Base-by-base conservation (phyloP, 2,329 filamentous ascomycete species). In the Didymella pomorum region DNA sequence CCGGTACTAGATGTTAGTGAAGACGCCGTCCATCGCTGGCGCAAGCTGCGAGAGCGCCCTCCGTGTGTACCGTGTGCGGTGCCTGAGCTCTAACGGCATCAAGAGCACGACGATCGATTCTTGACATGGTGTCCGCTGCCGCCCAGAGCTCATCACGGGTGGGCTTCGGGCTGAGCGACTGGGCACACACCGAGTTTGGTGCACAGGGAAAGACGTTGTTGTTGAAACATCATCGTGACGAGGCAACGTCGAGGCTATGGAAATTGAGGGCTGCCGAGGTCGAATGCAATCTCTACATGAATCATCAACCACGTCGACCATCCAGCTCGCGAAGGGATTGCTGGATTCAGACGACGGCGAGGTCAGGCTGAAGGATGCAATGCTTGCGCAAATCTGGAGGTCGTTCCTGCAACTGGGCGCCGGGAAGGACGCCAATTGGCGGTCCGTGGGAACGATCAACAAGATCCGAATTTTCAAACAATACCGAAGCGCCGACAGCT, bases 331-430 rank as follows among this genome's bases (percentile, higher is more conserved):
- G 8, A 39, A 48, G 35, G 23, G 12, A 47, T 48, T 43, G 33
- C 43, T 28, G 14, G 2, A 16, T 25, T 11, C 20, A 25, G 3
- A 23, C n/a, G 10, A 21, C 37, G 21, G 29, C 37, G 29, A 50
- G 39, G 12, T 37, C 14, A 33, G 11, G 23, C 14, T 39, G 45
- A 50, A 58, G 56, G 56, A 53, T 46, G 31, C 20, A 21, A 58
- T 58, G 56, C 56, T 41, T 53, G 56, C 45, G 56, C 31, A 29
- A 52, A 58, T 58, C 56, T 45, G 49, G 50, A 58, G 54, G 54
- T 28, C 33, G 42, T 42, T 47, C n/a, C n/a, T 47, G 20, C 52
- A 44, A 14, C 16, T 50, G 31, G 11, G 25, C 29, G 18, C 26
- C 23, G 20, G 45, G 28, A 21, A 50, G 25, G 39, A 37, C 20